Evolutionary conservation across 352 stramenopile species (phyloP).

Genomic region (Phytopythium ostracodes): DNA sequence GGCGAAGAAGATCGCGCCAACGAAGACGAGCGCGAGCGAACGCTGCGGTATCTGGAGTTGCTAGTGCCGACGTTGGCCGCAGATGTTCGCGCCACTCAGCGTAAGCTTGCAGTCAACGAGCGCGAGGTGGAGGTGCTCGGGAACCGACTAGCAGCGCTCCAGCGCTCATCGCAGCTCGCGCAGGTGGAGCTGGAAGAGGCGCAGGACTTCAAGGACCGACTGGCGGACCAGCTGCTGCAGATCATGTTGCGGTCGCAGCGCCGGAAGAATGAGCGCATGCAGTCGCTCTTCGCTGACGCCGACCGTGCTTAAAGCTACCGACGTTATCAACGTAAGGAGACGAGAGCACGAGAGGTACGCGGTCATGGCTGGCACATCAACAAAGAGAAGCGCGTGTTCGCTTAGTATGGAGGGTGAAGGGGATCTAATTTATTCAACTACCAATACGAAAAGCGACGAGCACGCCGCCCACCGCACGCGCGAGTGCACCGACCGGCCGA

Average conservation of each 20-base stretch:
- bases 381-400: not conserved
- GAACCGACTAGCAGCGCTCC: constrained; percentile 28
- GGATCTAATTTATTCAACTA: constrained; percentile 36
- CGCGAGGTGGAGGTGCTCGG: constrained; percentile 31
- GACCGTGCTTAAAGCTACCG: constrained; percentile 14
- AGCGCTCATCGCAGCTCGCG: constrained; percentile 49
- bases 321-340: not conserved
- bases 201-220: constrained; percentile 67
- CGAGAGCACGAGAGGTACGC: not conserved
- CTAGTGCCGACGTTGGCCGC: constrained; percentile 53
- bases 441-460: constrained; percentile 10
- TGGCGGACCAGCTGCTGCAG: constrained; percentile 75
- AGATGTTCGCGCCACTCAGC: constrained; percentile 43
- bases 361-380: not conserved
- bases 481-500: not conserved
- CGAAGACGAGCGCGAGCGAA: constrained; percentile 46
- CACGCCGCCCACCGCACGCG: not conserved
- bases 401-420: constrained; percentile 1
- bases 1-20: constrained; percentile 16
- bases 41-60: constrained; percentile 58
- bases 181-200: constrained; percentile 67
- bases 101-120: constrained; percentile 41
- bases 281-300: constrained; percentile 67
- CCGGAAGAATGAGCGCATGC: constrained; percentile 71
- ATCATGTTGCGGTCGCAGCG: constrained; percentile 61